Conservation (phyloP, 306 rosid species). For the Cucumis cinereus region DNA sequence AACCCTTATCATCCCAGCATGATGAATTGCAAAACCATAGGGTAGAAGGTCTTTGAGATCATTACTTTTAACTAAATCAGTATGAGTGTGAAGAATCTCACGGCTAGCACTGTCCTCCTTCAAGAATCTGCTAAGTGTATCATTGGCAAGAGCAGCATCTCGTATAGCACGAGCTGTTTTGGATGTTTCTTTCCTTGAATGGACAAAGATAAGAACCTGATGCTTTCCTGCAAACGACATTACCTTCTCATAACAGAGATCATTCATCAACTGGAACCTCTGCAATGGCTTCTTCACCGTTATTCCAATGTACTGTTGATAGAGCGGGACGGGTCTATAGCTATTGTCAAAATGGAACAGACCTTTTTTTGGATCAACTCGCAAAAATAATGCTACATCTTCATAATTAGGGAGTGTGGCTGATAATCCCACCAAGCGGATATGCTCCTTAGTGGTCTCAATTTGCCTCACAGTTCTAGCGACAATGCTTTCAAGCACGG, state of each 20-base stretch:
- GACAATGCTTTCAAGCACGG: slow-evolving; percentile 92
- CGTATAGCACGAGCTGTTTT: slow-evolving; percentile 98
- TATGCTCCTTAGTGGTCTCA: slow-evolving; percentile 80
- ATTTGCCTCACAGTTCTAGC: slow-evolving; percentile 98
- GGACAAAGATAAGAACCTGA: slow-evolving; percentile 92
- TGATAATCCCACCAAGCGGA: slow-evolving; percentile 88
- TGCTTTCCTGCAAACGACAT: slow-evolving; percentile 94
- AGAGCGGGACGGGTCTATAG: slow-evolving; percentile 91
- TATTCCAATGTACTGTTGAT: slow-evolving; percentile 89
- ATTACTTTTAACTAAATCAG: slow-evolving; percentile 85
- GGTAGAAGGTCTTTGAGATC: slow-evolving; percentile 94
- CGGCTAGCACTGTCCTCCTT: slow-evolving; percentile 97
- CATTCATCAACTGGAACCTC: slow-evolving; percentile 98
- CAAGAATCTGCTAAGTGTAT: slow-evolving; percentile 82
- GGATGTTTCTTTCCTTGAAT: slow-evolving; percentile 91
- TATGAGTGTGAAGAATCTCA: slow-evolving; percentile 87
- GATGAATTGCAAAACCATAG: slow-evolving; percentile 93
- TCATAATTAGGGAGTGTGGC: slow-evolving; percentile 90
- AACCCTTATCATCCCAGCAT: slow-evolving; percentile 86
- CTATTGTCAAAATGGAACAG: slow-evolving; percentile 76
- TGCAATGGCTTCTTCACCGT: slow-evolving; percentile 90
- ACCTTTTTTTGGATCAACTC: slow-evolving; percentile 62
- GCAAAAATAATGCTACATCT: slow-evolving; percentile 84
- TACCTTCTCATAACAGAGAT: slow-evolving; percentile 84
- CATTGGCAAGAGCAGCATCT: slow-evolving; percentile 87